phyloP scores from a whole-genome alignment of 169 alveolate species.

The Perkinsus chesapeaki region DNA sequence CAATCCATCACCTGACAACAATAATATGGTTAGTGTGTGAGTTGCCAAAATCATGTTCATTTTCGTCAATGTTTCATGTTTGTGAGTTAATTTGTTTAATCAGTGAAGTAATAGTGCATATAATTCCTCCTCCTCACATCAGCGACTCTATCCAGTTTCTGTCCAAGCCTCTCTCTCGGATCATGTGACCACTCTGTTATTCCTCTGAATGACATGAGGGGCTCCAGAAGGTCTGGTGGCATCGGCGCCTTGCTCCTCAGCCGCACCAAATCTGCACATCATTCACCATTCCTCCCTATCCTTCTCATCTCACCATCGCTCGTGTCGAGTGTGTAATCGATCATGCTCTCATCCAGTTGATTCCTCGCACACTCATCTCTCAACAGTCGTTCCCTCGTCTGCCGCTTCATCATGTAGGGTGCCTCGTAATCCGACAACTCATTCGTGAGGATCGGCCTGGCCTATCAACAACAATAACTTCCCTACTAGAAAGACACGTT shows the following conservation, averaged over 20 bases:
- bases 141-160: constrained; percentile 11
- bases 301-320: not conserved
- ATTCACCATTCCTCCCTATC: constrained; percentile 9
- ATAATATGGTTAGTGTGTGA: not conserved
- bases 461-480: not conserved
- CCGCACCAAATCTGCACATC: constrained; percentile 21
- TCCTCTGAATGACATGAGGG: constrained; percentile 35
- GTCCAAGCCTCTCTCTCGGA: constrained; percentile 22
- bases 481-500: too few relatives aligned
- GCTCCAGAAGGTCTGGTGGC: constrained; percentile 44
- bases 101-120: too few relatives aligned
- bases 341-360: constrained; percentile 22
- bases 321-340: not conserved
- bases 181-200: constrained; percentile 23
- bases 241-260: constrained; percentile 28
- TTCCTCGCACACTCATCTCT: constrained; percentile 30
- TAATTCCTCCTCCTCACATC: not conserved
- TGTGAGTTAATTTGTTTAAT: too few relatives aligned
- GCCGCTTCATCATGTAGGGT: constrained; percentile 41
- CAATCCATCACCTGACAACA: not conserved
- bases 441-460: constrained; percentile 36
- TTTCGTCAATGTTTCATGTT: too few relatives aligned
- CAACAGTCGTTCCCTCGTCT: constrained; percentile 26
- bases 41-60: not conserved
- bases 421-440: constrained; percentile 35